Evolutionary conservation across 306 rosid genomes (phyloP).

Genomic region (Sphenostylis stenocarpa): DNA sequence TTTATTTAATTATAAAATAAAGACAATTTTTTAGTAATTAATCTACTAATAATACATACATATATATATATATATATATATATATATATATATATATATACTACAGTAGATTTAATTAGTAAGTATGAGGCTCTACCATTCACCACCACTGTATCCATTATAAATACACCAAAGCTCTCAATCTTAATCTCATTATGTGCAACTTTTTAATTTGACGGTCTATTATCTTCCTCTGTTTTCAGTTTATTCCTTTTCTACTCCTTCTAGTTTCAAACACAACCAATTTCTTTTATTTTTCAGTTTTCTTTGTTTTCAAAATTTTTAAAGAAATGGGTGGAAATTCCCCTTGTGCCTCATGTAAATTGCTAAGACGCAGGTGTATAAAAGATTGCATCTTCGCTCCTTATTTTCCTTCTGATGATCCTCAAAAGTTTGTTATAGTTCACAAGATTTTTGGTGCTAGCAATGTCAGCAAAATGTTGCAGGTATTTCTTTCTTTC

Average conservation of each 20-base stretch:
- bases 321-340: slow-evolving; percentile 52
- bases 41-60: no score
- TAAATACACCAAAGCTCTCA: slow-evolving; percentile 34
- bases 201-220: slow-evolving; percentile 15
- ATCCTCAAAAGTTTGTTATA: slow-evolving; percentile 83
- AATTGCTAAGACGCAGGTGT: slow-evolving; percentile 82
- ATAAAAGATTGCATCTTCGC: slow-evolving; percentile 82
- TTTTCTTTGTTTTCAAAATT: background rate
- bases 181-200: slow-evolving; percentile 20
- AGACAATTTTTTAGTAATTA: background rate
- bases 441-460: slow-evolving; percentile 98
- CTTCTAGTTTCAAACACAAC: background rate
- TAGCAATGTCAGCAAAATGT: slow-evolving; percentile 93
- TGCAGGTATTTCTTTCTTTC: slow-evolving; percentile 59
- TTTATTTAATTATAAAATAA: background rate
- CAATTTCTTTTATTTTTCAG: background rate
- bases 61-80: no score
- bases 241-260: background rate
- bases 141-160: slow-evolving; percentile 18
- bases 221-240: slow-evolving; percentile 2
- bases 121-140: background rate
- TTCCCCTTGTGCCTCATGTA: slow-evolving; percentile 97
- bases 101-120: background rate
- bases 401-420: slow-evolving; percentile 86
- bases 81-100: no score